Percentiles rank a stretch among this genome's conserved stretches.
Evolutionary conservation across 2,329 filamentous ascomycete genomes (phyloP).

Genomic region (Cercospora sp.): DNA sequence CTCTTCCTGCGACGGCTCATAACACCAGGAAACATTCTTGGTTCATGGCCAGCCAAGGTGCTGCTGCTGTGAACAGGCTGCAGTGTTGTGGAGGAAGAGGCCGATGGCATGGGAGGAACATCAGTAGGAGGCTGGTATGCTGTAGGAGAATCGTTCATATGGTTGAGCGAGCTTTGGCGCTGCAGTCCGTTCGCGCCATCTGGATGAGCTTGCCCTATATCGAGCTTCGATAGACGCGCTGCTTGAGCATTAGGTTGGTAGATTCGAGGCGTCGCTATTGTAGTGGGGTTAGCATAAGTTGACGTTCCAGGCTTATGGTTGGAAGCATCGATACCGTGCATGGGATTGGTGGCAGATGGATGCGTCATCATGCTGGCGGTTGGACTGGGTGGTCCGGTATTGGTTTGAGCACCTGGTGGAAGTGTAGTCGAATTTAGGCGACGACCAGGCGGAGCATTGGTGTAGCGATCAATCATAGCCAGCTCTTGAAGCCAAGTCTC

Average conservation of each 20-base stretch:
- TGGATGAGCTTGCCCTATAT: constrained; percentile 34
- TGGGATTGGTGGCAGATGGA: constrained; percentile 40
- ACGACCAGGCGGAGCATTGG: constrained; percentile 29
- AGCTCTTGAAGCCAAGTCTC: constrained; percentile 83
- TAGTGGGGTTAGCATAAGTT: constrained; percentile 27
- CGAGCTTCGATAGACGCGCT: constrained; percentile 39
- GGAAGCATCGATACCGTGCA: constrained; percentile 27
- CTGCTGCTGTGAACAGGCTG: constrained; percentile 50
- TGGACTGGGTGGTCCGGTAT: constrained; percentile 37
- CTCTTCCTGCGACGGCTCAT: constrained; percentile 50
- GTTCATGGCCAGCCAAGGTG: constrained; percentile 56
- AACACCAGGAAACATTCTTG: constrained; percentile 70
- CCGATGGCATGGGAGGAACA: constrained; percentile 14
- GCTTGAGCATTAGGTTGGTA: constrained; percentile 39
- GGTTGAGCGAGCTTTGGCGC: constrained; percentile 6
- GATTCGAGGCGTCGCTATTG: constrained; percentile 35
- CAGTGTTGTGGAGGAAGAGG: constrained; percentile 34
- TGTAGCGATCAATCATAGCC: constrained; percentile 62
- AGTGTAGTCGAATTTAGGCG: constrained; percentile 35
- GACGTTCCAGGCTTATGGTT: constrained; percentile 21
- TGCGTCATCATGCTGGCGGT: constrained; percentile 45
- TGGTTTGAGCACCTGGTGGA: constrained; percentile 26
- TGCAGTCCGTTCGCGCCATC: constrained; percentile 24
- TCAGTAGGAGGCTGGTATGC: constrained; percentile 13
- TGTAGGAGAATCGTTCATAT: constrained; percentile 18